Conservation (phyloP, 179 eudicot genomes). For the Beta macrorhiza region DNA sequence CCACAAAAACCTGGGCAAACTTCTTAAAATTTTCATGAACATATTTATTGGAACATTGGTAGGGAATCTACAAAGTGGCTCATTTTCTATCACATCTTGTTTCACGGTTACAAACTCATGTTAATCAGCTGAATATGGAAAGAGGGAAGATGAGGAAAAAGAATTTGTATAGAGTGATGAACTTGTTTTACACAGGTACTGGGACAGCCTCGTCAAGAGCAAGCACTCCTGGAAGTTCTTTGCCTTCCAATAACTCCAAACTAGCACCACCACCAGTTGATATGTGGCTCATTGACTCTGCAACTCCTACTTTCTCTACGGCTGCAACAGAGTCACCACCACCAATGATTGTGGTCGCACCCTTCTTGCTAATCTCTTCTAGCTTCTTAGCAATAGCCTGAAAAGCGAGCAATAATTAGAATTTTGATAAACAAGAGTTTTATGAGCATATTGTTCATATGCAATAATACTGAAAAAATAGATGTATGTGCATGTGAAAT, state of each 20-base stretch:
- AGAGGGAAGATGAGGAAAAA: background rate
- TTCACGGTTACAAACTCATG: slow-evolving; percentile 25
- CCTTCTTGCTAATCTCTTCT: slow-evolving; percentile 73
- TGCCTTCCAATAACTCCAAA: slow-evolving; percentile 87
- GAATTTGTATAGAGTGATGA: slow-evolving; percentile 2
- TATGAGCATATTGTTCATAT: no score
- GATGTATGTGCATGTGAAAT: no score
- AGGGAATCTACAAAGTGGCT: slow-evolving; percentile 26
- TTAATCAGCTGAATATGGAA: slow-evolving; percentile 5
- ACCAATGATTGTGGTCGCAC: slow-evolving; percentile 85
- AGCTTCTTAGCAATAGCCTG: slow-evolving; percentile 85
- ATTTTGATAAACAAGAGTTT: background rate
- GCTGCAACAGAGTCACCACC: slow-evolving; percentile 97
- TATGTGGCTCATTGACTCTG: slow-evolving; percentile 90
- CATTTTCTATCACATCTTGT: slow-evolving; percentile 7
- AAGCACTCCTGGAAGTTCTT: slow-evolving; percentile 75
- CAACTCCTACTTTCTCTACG: slow-evolving; percentile 83
- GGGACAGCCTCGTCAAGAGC: slow-evolving; percentile 69
- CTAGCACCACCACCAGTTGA: slow-evolving; percentile 98
- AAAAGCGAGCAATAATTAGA: background rate
- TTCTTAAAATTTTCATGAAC: no score
- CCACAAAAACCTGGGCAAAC: no score
- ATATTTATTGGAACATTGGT: no score
- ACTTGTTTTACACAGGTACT: slow-evolving; percentile 26
- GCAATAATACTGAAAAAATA: no score